phyloP scores from a whole-genome alignment of 2,329 filamentous ascomycete species.

The Rugonectria rugulosa region DNA sequence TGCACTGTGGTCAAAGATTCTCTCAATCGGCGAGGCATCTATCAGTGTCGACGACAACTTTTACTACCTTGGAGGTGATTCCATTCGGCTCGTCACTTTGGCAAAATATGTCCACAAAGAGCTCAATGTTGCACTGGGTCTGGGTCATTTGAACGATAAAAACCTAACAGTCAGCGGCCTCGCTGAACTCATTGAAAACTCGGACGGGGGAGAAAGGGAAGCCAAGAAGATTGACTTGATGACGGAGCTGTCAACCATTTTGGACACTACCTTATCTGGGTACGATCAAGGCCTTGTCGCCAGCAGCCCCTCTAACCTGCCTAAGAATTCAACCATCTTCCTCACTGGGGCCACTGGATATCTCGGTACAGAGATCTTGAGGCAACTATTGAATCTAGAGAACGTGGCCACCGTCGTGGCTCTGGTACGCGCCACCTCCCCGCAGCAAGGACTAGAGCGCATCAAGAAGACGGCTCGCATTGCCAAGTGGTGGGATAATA shows the following conservation, averaged over 20 bases:
- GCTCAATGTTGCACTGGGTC: conserved; percentile 22
- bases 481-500: conserved; percentile 29
- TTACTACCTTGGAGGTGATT: conserved; percentile 31
- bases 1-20: conserved; percentile 10
- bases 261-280: not conserved
- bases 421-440: conserved; percentile 16
- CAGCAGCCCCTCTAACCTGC: not conserved
- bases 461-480: conserved; percentile 15
- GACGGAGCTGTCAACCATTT: not conserved
- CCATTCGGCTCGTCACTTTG: conserved; percentile 30
- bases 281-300: not conserved
- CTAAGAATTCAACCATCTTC: conserved; percentile 5
- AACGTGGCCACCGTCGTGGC: conserved; percentile 42
- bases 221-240: not conserved
- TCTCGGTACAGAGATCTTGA: conserved; percentile 7
- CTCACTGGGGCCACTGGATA: conserved; percentile 24
- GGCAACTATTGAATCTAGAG: not conserved
- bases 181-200: conserved; percentile 22
- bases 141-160: conserved; percentile 29
- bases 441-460: conserved; percentile 17
- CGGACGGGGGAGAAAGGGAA: not conserved
- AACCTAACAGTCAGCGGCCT: conserved; percentile 27
- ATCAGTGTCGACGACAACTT: conserved; percentile 31
- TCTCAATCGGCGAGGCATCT: conserved; percentile 13
- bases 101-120: conserved; percentile 21